A percentile compares a stretch with the other conserved stretches of the same genome.
These are phyloP conservation scores for Carex kokanica DNA, from an alignment of 176 grass and related monocot genomes.

Conservation along the genomic window DNA sequence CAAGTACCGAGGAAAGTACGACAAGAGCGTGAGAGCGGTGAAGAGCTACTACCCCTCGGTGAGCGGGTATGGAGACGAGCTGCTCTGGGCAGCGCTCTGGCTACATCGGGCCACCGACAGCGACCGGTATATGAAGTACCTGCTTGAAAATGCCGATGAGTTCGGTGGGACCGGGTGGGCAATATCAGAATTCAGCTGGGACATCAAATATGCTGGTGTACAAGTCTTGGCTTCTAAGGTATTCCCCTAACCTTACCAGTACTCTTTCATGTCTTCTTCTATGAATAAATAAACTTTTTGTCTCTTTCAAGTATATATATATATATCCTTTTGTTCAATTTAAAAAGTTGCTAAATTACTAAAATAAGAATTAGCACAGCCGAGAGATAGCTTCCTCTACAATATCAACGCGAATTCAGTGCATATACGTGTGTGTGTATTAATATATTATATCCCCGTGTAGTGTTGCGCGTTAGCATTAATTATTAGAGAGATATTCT, in stretches of 20 bases:
- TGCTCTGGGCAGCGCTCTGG: constrained; percentile 94
- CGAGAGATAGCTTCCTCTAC: background rate
- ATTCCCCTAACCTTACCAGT: background rate
- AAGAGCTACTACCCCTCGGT: constrained; percentile 72
- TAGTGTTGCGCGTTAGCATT: background rate
- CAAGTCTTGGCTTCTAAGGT: constrained; percentile 81
- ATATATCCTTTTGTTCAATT: background rate
- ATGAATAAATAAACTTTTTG: background rate
- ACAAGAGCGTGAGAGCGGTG: constrained; percentile 53
- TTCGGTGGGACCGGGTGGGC: constrained; percentile 80
- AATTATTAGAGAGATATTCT: background rate
- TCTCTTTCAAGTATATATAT: constrained; percentile 3
- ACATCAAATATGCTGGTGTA: constrained; percentile 88
- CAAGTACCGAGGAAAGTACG: constrained; percentile 54
- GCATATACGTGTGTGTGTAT: too few species aligned
- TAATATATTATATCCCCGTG: background rate
- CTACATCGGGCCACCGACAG: constrained; percentile 60
- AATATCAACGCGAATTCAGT: background rate
- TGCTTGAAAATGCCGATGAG: constrained; percentile 47
- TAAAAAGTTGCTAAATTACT: background rate
- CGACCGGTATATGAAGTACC: constrained; percentile 50
- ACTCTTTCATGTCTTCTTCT: background rate
- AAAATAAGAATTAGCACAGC: background rate
- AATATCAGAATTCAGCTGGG: constrained; percentile 97
- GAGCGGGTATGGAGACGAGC: constrained; percentile 84